Evolutionary conservation across 2,329 filamentous ascomycete species (phyloP).

Genomic region (Pseudophaeomoniella oleicola): DNA sequence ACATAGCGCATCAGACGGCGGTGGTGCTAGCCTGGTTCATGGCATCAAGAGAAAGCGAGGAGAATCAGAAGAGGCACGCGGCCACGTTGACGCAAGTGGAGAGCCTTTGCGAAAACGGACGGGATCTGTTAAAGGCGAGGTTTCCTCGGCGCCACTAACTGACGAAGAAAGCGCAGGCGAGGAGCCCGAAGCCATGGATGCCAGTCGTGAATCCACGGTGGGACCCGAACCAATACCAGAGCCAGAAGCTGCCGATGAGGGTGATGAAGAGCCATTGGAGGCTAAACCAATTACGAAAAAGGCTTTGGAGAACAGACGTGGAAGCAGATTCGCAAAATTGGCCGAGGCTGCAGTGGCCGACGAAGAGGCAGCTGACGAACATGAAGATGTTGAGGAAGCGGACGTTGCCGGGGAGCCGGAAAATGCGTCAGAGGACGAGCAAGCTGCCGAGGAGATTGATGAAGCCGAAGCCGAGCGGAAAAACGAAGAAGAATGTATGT

Average conservation of each 20-base stretch:
- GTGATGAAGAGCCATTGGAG: slow-evolving; percentile 11
- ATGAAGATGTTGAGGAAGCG: slow-evolving; percentile 29
- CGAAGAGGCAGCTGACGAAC: slow-evolving; percentile 25
- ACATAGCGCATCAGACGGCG: slow-evolving; percentile 1
- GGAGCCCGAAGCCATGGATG: slow-evolving; percentile 7
- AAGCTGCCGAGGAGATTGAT: slow-evolving; percentile 25
- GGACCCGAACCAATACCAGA: slow-evolving; percentile 12
- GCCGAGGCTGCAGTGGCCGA: slow-evolving; percentile 30
- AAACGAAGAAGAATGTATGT: slow-evolving; percentile 37
- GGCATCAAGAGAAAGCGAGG: slow-evolving; percentile 21
- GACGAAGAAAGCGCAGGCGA: slow-evolving; percentile 11
- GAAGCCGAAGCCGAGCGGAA: slow-evolving; percentile 25
- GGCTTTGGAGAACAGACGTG: background rate
- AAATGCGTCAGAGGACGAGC: slow-evolving; percentile 29
- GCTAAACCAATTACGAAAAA: slow-evolving; percentile 8
- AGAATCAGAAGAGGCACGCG: slow-evolving; percentile 13
- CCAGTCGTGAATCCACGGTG: slow-evolving; percentile 16
- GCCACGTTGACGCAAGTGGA: slow-evolving; percentile 8
- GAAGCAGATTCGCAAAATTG: slow-evolving; percentile 5
- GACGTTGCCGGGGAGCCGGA: slow-evolving; percentile 34
- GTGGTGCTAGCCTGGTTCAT: slow-evolving; percentile 1
- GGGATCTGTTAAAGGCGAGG: slow-evolving; percentile 18
- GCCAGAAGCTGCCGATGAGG: background rate
- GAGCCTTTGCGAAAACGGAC: slow-evolving; percentile 19
- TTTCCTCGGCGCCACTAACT: slow-evolving; percentile 9